These are phyloP conservation scores for Acer campestre DNA, from an alignment of 345 rosid genomes.

Conservation along the genomic window DNA sequence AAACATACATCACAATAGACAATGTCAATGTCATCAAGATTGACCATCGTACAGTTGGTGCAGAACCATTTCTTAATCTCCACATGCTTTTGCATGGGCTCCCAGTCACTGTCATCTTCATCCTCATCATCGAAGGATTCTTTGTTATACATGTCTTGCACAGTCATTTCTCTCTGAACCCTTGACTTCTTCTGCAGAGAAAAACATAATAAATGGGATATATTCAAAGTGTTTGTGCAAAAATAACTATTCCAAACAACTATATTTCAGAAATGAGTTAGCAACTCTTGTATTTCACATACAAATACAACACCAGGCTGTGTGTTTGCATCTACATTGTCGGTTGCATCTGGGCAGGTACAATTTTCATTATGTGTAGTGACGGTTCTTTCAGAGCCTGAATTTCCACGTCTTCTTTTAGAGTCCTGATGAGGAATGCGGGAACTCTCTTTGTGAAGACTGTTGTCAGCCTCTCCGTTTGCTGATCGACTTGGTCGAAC, in stretches of 20 bases:
- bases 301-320: constrained; percentile 40
- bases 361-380: constrained; percentile 22
- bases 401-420: constrained; percentile 42
- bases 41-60: constrained; percentile 86
- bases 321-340: constrained; percentile 26
- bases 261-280: background rate
- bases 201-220: constrained; percentile 1
- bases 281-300: constrained; percentile 24
- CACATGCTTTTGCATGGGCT: constrained; percentile 59
- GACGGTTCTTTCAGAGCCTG: constrained; percentile 34
- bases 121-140: constrained; percentile 61
- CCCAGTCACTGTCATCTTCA: constrained; percentile 96
- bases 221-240: background rate
- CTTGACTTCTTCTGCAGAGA: constrained; percentile 49
- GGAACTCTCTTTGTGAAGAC: constrained; percentile 18
- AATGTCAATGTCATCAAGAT: constrained; percentile 60
- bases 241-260: constrained; percentile 10
- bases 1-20: constrained; percentile 73
- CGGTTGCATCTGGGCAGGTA: constrained; percentile 25
- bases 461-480: constrained; percentile 48
- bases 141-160: constrained; percentile 69
- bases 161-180: constrained; percentile 62
- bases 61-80: constrained; percentile 85
- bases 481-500: constrained; percentile 32
- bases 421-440: constrained; percentile 35